Evolutionary conservation across 169 alveolate species (phyloP).

Genomic region (Cryptosporidium baileyi): DNA sequence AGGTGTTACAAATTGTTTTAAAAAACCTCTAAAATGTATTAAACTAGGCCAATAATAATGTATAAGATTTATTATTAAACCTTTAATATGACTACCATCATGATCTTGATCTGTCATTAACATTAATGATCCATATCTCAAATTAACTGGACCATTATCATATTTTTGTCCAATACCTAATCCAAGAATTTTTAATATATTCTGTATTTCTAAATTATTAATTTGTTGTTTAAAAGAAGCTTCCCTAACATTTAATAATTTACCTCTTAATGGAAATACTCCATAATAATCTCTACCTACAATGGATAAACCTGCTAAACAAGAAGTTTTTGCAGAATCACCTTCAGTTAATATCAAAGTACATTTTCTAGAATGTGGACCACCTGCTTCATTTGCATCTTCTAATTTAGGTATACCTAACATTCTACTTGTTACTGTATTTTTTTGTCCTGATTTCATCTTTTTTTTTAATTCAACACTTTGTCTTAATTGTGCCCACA

Average conservation of each 20-base stretch:
- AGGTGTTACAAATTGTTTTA: constrained; percentile 98
- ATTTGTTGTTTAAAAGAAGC: constrained; percentile 93
- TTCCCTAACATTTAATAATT: constrained; percentile 98
- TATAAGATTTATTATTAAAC: constrained; percentile 96
- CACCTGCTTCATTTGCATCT: constrained; percentile 99
- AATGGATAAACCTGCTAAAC: constrained; percentile 98
- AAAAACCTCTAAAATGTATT: constrained; percentile 92
- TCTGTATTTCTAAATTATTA: constrained; percentile 96
- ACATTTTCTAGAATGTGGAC: constrained; percentile 91
- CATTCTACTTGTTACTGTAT: constrained; percentile 76
- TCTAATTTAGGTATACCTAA: constrained; percentile 97
- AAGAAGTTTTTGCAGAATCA: constrained; percentile 99
- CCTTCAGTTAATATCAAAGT: constrained; percentile 99
- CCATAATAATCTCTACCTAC: constrained; percentile 99
- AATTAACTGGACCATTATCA: constrained; percentile 86
- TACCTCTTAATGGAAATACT: constrained; percentile 99
- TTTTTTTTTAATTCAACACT: constrained; percentile 89
- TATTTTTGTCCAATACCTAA: constrained; percentile 85
- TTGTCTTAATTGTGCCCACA: constrained; percentile 93
- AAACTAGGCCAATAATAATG: constrained; percentile 99
- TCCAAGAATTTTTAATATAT: constrained; percentile 94
- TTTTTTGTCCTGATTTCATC: constrained; percentile 82
- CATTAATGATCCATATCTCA: constrained; percentile 98
- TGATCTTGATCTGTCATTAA: constrained; percentile 99
- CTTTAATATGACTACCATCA: constrained; percentile 99